Base-by-base conservation (phyloP, 2,329 filamentous ascomycete species). In the Fusarium papillatum region DNA sequence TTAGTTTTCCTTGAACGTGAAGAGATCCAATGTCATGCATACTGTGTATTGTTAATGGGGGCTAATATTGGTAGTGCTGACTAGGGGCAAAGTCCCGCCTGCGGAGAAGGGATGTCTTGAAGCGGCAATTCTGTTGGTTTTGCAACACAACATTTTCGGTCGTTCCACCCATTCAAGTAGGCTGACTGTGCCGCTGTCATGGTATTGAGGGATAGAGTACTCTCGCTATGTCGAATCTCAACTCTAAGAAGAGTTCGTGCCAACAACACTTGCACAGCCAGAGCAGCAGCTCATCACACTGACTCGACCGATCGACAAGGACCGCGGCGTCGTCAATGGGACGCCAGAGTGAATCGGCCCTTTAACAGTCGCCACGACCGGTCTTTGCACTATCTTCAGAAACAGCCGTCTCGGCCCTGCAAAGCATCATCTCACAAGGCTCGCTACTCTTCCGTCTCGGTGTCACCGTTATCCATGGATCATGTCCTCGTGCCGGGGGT, bases 381-480 rank as follows among this genome's bases (percentile, higher is more conserved):
- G 31, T 22, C 36, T 63, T 50, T 46, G 29, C 46, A 46, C 34
- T 41, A 41, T 34, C 34, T 36, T 36, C 55, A 57, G 34, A 65
- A 43, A 31, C 39, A 17, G 36, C 38, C 39, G 24, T 41, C 62
- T 34, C 34, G 63, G 13, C 39, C 36, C 60, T 36, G 63, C 55
- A 14, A 46, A 34, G 41, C 26, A 38, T 41, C 22, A 38, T 48
- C 22, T 64, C 29, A 48, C 17, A 13, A 38, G 38, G 43, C 60
- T 63, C 31, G 55, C 55, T 68, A 59, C 64, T 70, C 68, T 29
- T 61, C 74, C 34, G n/a, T 68, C 11, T 60, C 63, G 29, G 50
- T 57, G 24, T 39, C 63, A 48, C 36, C 46, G 22, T 43, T 46
- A 69, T 70, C 63, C 29, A 80, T 80, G 76, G 78, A 71, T n/a